Evolutionary conservation across 2,329 filamentous ascomycete species (phyloP).

Genomic region (Fusarium sp.): DNA sequence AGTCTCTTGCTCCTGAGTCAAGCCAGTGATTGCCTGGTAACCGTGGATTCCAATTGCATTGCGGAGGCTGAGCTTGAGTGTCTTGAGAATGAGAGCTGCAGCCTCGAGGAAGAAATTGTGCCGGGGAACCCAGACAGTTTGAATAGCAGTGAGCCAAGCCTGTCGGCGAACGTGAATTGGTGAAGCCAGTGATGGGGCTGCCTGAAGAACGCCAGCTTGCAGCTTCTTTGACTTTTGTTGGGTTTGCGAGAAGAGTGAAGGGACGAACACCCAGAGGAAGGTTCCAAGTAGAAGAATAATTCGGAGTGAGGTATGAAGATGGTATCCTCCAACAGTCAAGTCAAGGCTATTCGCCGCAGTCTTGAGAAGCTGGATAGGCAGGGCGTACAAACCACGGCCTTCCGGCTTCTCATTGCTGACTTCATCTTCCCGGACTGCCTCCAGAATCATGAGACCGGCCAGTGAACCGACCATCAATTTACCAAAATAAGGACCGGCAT

Average conservation of each 20-base stretch:
- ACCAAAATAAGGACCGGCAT: slow-evolving; percentile 66
- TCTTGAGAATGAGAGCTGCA: slow-evolving; percentile 82
- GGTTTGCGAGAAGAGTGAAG: slow-evolving; percentile 59
- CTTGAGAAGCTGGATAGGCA: slow-evolving; percentile 70
- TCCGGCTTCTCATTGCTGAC: slow-evolving; percentile 70
- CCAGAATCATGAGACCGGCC: slow-evolving; percentile 90
- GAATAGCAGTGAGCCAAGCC: slow-evolving; percentile 92
- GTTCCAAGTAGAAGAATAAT: slow-evolving; percentile 63
- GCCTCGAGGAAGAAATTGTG: slow-evolving; percentile 89
- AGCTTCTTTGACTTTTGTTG: slow-evolving; percentile 64
- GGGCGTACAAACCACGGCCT: slow-evolving; percentile 73
- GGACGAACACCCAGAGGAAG: slow-evolving; percentile 65
- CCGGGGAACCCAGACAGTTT: slow-evolving; percentile 90
- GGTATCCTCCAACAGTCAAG: slow-evolving; percentile 65
- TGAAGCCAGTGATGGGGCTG: slow-evolving; percentile 79
- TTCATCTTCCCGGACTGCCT: slow-evolving; percentile 78
- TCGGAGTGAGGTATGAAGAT: slow-evolving; percentile 64
- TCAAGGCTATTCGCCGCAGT: slow-evolving; percentile 60
- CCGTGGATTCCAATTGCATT: slow-evolving; percentile 80
- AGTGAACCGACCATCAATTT: slow-evolving; percentile 95
- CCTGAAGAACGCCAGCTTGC: slow-evolving; percentile 57
- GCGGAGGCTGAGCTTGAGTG: slow-evolving; percentile 81
- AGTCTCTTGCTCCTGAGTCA: slow-evolving; percentile 85
- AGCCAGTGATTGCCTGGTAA: slow-evolving; percentile 82
- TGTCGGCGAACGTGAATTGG: slow-evolving; percentile 87